Base-by-base conservation (phyloP, 179 eudicot genomes). In the Drosera spatulata region DNA sequence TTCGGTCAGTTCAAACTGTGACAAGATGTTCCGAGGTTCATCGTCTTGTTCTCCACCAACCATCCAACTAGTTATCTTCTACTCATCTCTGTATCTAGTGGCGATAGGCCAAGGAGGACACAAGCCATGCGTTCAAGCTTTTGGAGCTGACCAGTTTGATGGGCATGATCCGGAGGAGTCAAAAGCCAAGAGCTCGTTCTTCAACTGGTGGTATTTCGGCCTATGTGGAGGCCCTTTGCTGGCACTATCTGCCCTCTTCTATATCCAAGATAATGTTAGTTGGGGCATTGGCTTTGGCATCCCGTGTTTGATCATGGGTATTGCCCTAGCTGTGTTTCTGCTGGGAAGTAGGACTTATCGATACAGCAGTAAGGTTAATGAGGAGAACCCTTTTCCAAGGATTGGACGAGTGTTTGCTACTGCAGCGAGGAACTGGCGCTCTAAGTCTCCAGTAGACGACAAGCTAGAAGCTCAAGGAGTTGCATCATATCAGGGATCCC, bases 281-380 rank as follows among this genome's bases (percentile, higher is more conserved):
- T 91, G 98, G 98, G 86, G 67, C 69, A 81, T 91, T 61, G 98
- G 95, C 65, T 91, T 91, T 73, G 98, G 98, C 58, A 85, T 91
- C 54, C 98, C 98, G 2, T 79, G 88, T 69, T 65, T 91, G 51
- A 60, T 73, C 39, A 88, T 88, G 96, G 72, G 66, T 52, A 39
- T 83, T 62, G 88, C 91, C 12, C 69, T 91, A 9, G 66, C 74
- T 22, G 39, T 83, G 41, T 91, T 83, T 66, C 70, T 84, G 69
- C 66, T 85, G 72, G 98, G 98, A 42, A 77, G 61, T 49, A 47
- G 50, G 22, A 80, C 87, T 33, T 91, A 91, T 61, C 82, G 95
- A 61, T 79, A 83, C 68, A 64, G 71, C 46, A 39, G 57, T 60
- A 69, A 71, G 50, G 49, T 56, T 72, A 79, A 85, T 51, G 85